Evolutionary conservation across 2,329 filamentous ascomycete species (phyloP).

Genomic region (Diatrype stigma): DNA sequence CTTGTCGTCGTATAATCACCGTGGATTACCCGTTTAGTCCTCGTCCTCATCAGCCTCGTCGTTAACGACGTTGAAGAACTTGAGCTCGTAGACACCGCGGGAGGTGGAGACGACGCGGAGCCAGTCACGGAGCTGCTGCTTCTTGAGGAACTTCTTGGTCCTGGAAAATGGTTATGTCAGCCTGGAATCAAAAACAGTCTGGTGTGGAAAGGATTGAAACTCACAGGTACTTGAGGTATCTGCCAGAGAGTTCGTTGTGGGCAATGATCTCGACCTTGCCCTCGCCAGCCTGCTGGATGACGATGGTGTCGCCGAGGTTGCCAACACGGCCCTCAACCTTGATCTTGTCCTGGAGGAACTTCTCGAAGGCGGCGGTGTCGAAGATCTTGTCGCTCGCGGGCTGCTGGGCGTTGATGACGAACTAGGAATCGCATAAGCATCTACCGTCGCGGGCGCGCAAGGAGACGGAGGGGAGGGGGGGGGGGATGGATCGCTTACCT

Average conservation of each 20-base stretch:
- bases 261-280: constrained; percentile 98
- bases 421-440: constrained; percentile 47
- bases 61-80: constrained; percentile 99
- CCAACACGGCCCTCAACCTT: constrained; percentile 98
- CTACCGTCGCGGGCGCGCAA: background rate
- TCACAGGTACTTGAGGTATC: constrained; percentile 99
- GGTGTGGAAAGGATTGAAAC: constrained; percentile 31
- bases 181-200: background rate
- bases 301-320: constrained; percentile 92
- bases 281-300: constrained; percentile 86
- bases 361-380: constrained; percentile 97
- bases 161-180: constrained; percentile 38
- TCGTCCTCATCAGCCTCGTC: constrained; percentile 98
- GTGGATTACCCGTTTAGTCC: constrained; percentile 63
- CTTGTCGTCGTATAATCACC: background rate
- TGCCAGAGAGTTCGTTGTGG: constrained; percentile 96
- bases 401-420: constrained; percentile 99
- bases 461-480: background rate
- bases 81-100: constrained; percentile 98
- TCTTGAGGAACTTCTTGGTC: constrained; percentile 99
- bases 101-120: constrained; percentile 97
- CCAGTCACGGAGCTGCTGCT: constrained; percentile 99
- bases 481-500: constrained; percentile 49
- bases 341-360: constrained; percentile 99
- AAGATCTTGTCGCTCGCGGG: constrained; percentile 99